These are phyloP conservation scores for Cordyceps cicadae DNA, from an alignment of 2,329 filamentous ascomycete species.

Conservation along the genomic window DNA sequence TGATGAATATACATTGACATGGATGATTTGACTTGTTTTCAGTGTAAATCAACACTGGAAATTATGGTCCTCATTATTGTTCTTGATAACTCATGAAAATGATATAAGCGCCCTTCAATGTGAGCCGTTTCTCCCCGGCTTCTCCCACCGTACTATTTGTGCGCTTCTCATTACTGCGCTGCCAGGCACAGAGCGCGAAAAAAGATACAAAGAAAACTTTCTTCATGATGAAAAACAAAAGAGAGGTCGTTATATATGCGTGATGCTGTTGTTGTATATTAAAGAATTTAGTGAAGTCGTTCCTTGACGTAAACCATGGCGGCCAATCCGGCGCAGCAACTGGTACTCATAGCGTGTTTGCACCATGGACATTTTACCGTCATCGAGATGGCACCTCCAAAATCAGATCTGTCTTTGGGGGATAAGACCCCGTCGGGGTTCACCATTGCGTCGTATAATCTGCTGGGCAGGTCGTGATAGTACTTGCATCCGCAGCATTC, in stretches of 20 bases:
- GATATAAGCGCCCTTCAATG: neutral
- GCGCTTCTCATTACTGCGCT: slow-evolving; percentile 3
- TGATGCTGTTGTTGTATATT: neutral
- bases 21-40: neutral
- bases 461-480: slow-evolving; percentile 58
- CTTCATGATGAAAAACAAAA: slow-evolving; percentile 2
- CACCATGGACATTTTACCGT: slow-evolving; percentile 66
- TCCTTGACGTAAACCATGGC: slow-evolving; percentile 60
- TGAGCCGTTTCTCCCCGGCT: neutral
- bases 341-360: slow-evolving; percentile 58
- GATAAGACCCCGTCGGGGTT: slow-evolving; percentile 47
- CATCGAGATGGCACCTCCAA: slow-evolving; percentile 49
- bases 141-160: neutral
- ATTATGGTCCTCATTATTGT: neutral
- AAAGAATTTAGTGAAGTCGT: slow-evolving; percentile 40
- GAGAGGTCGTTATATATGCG: slow-evolving; percentile 1
- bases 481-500: slow-evolving; percentile 57
- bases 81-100: neutral
- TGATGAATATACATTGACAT: neutral
- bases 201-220: neutral
- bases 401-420: slow-evolving; percentile 38
- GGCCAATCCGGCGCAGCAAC: slow-evolving; percentile 61
- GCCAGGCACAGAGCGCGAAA: neutral
- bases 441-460: slow-evolving; percentile 57
- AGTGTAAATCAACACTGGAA: neutral